Base-by-base conservation (phyloP, 495 filamentous ascomycete genomes). In the Lasiosphaeris hirsuta region DNA sequence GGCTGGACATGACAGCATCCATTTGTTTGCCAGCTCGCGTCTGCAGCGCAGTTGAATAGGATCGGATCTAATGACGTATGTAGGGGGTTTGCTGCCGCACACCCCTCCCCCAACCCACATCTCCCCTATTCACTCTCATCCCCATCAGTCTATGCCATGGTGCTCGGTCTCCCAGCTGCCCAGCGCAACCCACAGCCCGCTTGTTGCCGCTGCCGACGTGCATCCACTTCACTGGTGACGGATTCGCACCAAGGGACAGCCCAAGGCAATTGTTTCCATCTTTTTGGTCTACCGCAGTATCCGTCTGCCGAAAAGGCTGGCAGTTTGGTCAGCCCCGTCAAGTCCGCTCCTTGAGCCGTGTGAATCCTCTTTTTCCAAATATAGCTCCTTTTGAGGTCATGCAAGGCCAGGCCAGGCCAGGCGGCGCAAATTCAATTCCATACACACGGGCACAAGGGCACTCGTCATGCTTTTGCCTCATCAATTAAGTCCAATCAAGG, bases 11-110 rank as follows among this genome's bases (percentile, higher is more conserved):
- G 52, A 41, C 41, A 42, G 39, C n/a, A 17, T 30, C 23, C 23
- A 30, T 30, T 30, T 30, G 5, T 30, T 30, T 30, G 23, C 23
- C 23, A 30, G 23, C 23, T 2, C 23, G 5, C 23, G 23, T 30
- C 23, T 30, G 23, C 23, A 30, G 23, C 14, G 18, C n/a, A 48
- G 45, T 7, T 13, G 11, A 34, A 14, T 14, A 51, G 36, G 49
- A 36, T 14, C 18, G 33, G 7, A 38, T 18, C 58, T 30, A 45
- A 60, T 60, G 58, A 56, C 58, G 58, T 51, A 60, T 46, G 58
- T 41, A 60, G 51, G 45, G 45, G 47, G 44, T 30, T 42, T 39
- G n/a, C 33, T 56, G 53, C 43, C 13, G 13, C 23, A 14, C 13
- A 14, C 23, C 38, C 38, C 38, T 10, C 10, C 10, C 10, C n/a